Percentiles rank a stretch among this genome's conserved stretches.
These are phyloP conservation scores for Mallotus nudiflorus DNA, from an alignment of 345 rosid species.

Conservation along the genomic window DNA sequence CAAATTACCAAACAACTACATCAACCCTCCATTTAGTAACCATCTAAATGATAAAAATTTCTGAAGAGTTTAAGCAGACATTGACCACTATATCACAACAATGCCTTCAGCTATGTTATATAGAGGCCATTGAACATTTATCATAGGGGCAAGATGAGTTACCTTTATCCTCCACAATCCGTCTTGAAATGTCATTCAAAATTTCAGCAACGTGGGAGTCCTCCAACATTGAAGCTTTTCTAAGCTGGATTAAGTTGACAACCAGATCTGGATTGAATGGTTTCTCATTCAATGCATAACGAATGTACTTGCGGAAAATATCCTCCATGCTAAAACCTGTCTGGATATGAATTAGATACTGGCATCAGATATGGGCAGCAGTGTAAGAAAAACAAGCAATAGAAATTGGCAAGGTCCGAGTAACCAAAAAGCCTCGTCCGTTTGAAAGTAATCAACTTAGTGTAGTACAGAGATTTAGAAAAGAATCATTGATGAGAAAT, in stretches of 20 bases:
- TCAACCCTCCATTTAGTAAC: not conserved
- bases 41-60: not conserved
- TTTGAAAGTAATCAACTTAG: too few species aligned
- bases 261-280: slow-evolving; percentile 82
- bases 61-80: too few species aligned
- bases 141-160: not conserved
- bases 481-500: too few species aligned
- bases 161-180: slow-evolving; percentile 89
- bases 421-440: too few species aligned
- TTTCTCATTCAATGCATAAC: slow-evolving; percentile 86
- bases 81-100: not conserved
- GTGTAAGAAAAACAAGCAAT: too few species aligned
- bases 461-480: too few species aligned
- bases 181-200: slow-evolving; percentile 76
- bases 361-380: too few species aligned
- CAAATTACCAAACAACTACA: not conserved
- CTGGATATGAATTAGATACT: slow-evolving; percentile 50
- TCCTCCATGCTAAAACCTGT: slow-evolving; percentile 94
- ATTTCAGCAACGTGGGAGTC: slow-evolving; percentile 70
- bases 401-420: too few species aligned
- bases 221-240: slow-evolving; percentile 70
- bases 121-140: not conserved
- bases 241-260: slow-evolving; percentile 61
- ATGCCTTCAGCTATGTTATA: not conserved
- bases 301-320: slow-evolving; percentile 79